Evolutionary conservation across 768 basidiomycete genomes (phyloP), one percentile per base, ranked within the genome.

Genomic region (Asterophora parasitica): DNA sequence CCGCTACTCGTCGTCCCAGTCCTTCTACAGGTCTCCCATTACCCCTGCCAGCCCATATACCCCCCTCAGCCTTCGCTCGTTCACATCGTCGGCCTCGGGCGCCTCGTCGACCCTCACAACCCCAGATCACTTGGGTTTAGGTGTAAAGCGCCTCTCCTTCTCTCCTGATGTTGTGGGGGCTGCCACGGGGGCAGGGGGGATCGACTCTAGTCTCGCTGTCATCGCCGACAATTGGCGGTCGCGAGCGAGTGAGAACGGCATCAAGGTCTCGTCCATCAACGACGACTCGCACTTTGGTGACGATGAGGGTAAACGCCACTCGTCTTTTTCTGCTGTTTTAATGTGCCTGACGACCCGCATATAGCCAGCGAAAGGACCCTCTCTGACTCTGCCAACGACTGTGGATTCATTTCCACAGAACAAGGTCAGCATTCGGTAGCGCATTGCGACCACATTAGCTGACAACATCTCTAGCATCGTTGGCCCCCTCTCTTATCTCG

Each of bases 31-130:
- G 64, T 83, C 83, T 52, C 83, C 84, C 15, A 62, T 74, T 43
- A 83, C 83, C 11, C 82, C 84, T 17, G 72, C 74, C 44, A 82
- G 83, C 15, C 82, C 84, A 7, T 85, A 83, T 63, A 85, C 83
- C 3, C 83, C 85, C 26, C 72, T 83, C 58, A 85, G 83, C 58
- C 72, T 84, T 35, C 79, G 79, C 53, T 87, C 84, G 5, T 73
- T 77, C 52, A 68, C 76, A 33, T 74, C 76, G 26, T 71, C 79
- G 28, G 77, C 74, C 52, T 71, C 75, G 38, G 75, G 76, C 28
- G 75, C 70, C 48, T 71, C 75, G 4, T 79, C 78, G 6, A 70
- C 72, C 2, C 54, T 86, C 27, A 82, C 77, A 20, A 87, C 85
- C 3, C 85, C 85, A 4, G 78, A 74, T 40, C 75, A 75, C 36